Evolutionary conservation across 1,284 basidiomycete species (phyloP).

Genomic region (Wolfiporia cocos): DNA sequence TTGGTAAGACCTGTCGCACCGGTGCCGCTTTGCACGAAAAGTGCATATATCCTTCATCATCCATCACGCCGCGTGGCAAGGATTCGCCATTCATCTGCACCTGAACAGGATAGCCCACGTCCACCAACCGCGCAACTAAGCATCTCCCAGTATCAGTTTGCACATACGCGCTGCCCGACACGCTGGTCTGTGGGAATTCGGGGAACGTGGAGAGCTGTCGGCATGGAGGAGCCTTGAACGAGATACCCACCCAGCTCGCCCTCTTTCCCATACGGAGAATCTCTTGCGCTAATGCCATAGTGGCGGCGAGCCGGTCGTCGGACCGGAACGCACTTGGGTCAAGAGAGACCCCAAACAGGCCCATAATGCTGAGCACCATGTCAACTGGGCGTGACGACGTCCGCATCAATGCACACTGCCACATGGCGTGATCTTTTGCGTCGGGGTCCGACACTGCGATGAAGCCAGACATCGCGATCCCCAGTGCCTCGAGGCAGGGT

Average conservation of each 20-base stretch:
- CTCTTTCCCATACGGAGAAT: not conserved
- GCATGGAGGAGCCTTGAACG: not conserved
- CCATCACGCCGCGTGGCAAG: not conserved
- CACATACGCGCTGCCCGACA: not conserved
- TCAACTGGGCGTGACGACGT: conserved; percentile 17
- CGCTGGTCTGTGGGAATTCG: not conserved
- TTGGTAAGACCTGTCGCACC: no score
- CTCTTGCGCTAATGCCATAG: conserved; percentile 12
- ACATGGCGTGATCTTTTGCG: conserved; percentile 8
- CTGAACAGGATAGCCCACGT: not conserved
- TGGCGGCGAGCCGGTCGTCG: conserved; percentile 15
- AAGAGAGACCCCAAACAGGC: conserved; percentile 16
- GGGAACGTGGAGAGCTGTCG: not conserved
- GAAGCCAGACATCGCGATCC: not conserved
- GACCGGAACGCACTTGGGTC: conserved; percentile 8
- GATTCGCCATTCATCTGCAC: not conserved
- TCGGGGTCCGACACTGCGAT: not conserved
- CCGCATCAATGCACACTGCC: conserved; percentile 13
- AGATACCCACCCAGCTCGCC: not conserved
- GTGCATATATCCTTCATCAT: not conserved
- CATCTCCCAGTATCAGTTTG: not conserved
- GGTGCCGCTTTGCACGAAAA: not conserved
- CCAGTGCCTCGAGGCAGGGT: not conserved
- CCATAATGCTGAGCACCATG: no score
- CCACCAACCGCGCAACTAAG: not conserved